Percentiles rank a stretch among this genome's conserved stretches.
Evolutionary conservation across 225 moss, liverwort and hornwort species (phyloP).

Genomic region (Neckera pumila): DNA sequence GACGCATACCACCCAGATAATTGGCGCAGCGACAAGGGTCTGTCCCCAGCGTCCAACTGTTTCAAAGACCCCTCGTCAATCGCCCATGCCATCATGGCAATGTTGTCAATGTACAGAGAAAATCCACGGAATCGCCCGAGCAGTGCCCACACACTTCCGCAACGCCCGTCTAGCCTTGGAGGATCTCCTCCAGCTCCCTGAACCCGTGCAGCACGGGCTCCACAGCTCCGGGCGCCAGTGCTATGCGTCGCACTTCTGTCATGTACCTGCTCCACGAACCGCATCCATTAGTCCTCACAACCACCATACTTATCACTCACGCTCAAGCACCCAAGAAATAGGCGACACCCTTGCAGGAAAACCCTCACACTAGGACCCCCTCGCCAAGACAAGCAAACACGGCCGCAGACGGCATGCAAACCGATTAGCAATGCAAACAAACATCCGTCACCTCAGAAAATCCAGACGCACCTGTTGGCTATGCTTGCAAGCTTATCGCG

Average conservation of each 20-base stretch:
- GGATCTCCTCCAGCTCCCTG: slow-evolving; percentile 86
- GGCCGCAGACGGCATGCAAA: no score
- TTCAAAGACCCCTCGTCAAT: background rate
- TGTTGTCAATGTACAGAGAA: background rate
- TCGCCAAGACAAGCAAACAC: background rate
- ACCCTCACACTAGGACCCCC: background rate
- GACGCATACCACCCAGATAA: background rate
- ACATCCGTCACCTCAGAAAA: background rate
- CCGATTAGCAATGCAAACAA: background rate
- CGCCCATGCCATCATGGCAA: background rate
- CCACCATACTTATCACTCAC: background rate
- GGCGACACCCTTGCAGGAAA: background rate
- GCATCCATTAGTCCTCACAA: background rate
- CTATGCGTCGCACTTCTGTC: slow-evolving; percentile 85
- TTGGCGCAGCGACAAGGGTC: background rate
- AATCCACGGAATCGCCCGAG: background rate
- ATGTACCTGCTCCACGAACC: slow-evolving; percentile 49
- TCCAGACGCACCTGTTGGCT: slow-evolving; percentile 59
- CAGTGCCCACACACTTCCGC: background rate
- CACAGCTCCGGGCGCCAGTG: slow-evolving; percentile 51
- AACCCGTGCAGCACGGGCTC: slow-evolving; percentile 78
- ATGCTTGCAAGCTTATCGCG: slow-evolving; percentile 80
- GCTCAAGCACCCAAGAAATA: background rate
- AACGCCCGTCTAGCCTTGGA: slow-evolving; percentile 25
- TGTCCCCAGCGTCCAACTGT: background rate